Conservation (phyloP, 495 filamentous ascomycete genomes). For the Annulohypoxylon stygium region DNA sequence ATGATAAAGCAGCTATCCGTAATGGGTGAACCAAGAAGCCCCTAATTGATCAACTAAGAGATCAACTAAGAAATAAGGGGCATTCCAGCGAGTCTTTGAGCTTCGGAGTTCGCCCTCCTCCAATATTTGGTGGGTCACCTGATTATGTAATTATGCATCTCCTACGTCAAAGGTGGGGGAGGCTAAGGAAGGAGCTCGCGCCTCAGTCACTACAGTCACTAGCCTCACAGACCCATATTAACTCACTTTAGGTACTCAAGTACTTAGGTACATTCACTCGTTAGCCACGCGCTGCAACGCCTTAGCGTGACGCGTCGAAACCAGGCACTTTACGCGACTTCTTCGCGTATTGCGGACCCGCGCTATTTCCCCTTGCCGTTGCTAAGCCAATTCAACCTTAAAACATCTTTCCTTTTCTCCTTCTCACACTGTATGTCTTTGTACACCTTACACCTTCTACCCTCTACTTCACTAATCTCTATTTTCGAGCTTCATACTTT, state of each 20-base stretch:
- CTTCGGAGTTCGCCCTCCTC: slow-evolving; percentile 60
- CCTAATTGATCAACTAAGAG: neutral
- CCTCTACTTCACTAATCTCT: slow-evolving; percentile 8
- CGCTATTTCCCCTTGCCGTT: slow-evolving; percentile 46
- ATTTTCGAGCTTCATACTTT: slow-evolving; percentile 15
- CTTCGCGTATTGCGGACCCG: slow-evolving; percentile 44
- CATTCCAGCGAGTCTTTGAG: slow-evolving; percentile 32
- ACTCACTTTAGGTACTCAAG: neutral
- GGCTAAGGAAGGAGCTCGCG: slow-evolving; percentile 1
- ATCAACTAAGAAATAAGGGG: neutral
- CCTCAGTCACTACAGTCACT: neutral
- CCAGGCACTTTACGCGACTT: slow-evolving; percentile 48
- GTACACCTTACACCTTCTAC: slow-evolving; percentile 10
- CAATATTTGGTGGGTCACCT: slow-evolving; percentile 35
- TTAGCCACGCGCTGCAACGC: slow-evolving; percentile 4
- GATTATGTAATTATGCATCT: neutral
- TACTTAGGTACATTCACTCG: slow-evolving; percentile 5
- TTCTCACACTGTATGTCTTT: slow-evolving; percentile 9
- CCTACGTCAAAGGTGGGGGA: slow-evolving; percentile 17
- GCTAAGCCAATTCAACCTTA: slow-evolving; percentile 38
- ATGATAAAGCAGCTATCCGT: slow-evolving; percentile 26
- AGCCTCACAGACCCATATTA: neutral
- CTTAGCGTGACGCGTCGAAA: slow-evolving; percentile 22
- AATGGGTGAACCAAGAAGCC: slow-evolving; percentile 9
- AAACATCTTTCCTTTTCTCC: slow-evolving; percentile 20